Conservation (phyloP, 2,329 filamentous ascomycete genomes). For the Coniochaeta hoffmannii region DNA sequence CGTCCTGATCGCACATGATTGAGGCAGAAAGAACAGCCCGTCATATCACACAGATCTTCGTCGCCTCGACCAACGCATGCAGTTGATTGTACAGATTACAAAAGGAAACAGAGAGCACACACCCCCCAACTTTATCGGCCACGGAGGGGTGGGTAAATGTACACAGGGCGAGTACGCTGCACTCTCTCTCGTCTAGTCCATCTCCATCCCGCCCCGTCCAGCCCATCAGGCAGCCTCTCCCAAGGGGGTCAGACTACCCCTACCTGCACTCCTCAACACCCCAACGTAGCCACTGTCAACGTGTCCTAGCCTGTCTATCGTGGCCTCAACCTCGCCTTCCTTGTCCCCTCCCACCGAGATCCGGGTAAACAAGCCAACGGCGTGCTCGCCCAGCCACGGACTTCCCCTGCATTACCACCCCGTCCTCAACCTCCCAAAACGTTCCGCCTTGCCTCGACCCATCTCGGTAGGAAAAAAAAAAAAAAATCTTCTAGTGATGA, state of each 20-base stretch:
- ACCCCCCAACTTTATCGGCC: not conserved
- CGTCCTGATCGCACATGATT: no score
- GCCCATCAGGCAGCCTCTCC: not conserved
- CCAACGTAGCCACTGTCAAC: not conserved
- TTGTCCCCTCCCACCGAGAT: no score
- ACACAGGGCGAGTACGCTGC: slow-evolving; percentile 1
- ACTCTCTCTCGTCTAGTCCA: not conserved
- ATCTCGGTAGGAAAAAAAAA: no score
- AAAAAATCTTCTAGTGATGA: slow-evolving; percentile 42
- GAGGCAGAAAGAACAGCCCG: not conserved
- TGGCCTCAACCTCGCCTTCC: not conserved
- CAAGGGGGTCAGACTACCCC: not conserved
- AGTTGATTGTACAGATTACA: slow-evolving; percentile 23
- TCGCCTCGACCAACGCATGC: slow-evolving; percentile 8
- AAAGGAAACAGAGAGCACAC: slow-evolving; percentile 16
- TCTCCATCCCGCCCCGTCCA: not conserved
- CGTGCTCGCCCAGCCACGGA: no score
- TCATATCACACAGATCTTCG: not conserved
- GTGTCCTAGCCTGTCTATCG: not conserved
- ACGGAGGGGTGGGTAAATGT: not conserved
- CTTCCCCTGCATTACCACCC: not conserved
- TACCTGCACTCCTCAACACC: not conserved
- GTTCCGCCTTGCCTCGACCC: not conserved
- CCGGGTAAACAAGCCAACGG: no score
- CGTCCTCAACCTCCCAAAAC: not conserved